phyloP scores from a whole-genome alignment of 805 yeast species.

The Scheffersomyces amazonensis region DNA sequence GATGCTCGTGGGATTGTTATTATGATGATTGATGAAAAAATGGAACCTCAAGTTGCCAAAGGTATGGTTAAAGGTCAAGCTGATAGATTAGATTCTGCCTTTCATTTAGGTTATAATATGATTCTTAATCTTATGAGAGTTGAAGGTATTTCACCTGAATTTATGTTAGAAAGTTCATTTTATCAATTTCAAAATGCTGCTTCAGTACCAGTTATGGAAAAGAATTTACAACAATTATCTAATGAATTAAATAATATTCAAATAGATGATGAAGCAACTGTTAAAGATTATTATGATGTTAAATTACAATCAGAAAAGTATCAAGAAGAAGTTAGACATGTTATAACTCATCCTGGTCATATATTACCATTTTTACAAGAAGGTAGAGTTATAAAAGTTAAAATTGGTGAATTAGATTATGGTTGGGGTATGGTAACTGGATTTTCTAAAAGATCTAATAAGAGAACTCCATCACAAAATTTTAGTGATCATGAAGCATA shows the following conservation, averaged over 20 bases:
- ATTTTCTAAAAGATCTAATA: slow-evolving; percentile 66
- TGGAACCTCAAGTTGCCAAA: slow-evolving; percentile 99
- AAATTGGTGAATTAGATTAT: slow-evolving; percentile 62
- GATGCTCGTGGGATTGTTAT: slow-evolving; percentile 99
- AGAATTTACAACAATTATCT: slow-evolving; percentile 54
- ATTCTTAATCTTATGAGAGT: slow-evolving; percentile 92
- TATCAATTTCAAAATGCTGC: slow-evolving; percentile 93
- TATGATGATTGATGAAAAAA: slow-evolving; percentile 98
- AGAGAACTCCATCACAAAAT: slow-evolving; percentile 53
- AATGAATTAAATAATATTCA: slow-evolving; percentile 45
- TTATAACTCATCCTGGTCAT: slow-evolving; percentile 89
- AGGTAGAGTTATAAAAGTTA: slow-evolving; percentile 78
- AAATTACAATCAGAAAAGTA: slow-evolving; percentile 69
- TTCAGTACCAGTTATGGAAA: slow-evolving; percentile 82
- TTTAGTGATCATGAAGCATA: slow-evolving; percentile 87
- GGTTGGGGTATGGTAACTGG: slow-evolving; percentile 96
- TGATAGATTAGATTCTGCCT: slow-evolving; percentile 94
- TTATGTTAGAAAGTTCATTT: slow-evolving; percentile 91
- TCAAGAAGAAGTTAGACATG: slow-evolving; percentile 71
- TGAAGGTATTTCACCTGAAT: slow-evolving; percentile 97
- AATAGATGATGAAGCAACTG: slow-evolving; percentile 70
- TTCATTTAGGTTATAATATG: slow-evolving; percentile 97
- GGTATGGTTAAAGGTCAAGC: slow-evolving; percentile 99
- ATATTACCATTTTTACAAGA: slow-evolving; percentile 79
- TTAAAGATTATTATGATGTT: slow-evolving; percentile 81